These are phyloP conservation scores for Sclerotinia nivalis DNA, from an alignment of 2,329 filamentous ascomycete species.

Conservation along the genomic window DNA sequence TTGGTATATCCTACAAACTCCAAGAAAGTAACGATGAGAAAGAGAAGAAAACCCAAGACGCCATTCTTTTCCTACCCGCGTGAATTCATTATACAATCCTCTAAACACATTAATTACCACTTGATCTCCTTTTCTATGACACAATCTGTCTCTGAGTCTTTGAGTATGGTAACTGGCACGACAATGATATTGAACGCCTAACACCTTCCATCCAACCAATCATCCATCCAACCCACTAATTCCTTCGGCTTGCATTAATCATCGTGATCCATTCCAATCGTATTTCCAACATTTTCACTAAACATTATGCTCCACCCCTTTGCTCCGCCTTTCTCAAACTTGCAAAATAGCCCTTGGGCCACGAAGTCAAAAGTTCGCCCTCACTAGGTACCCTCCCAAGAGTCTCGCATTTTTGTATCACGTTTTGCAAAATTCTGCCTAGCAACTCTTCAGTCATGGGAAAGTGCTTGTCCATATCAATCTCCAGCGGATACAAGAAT, in stretches of 20 bases:
- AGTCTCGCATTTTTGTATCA: slow-evolving; percentile 59
- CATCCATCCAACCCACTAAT: not conserved
- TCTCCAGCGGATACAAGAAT: slow-evolving; percentile 63
- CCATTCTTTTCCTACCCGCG: slow-evolving; percentile 4
- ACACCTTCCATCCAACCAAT: not conserved
- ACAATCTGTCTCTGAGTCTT: not conserved
- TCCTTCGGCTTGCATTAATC: not conserved
- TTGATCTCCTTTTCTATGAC: not conserved
- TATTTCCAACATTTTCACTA: not conserved
- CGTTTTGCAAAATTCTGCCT: slow-evolving; percentile 62
- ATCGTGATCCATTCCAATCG: slow-evolving; percentile 5
- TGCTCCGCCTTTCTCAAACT: slow-evolving; percentile 48
- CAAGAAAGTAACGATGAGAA: not conserved
- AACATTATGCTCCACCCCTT: slow-evolving; percentile 7
- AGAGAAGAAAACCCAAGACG: slow-evolving; percentile 1
- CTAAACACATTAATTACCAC: slow-evolving; percentile 12
- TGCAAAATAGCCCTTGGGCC: slow-evolving; percentile 63
- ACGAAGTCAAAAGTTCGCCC: slow-evolving; percentile 54
- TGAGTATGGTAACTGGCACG: not conserved
- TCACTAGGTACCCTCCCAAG: slow-evolving; percentile 55
- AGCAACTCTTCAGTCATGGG: slow-evolving; percentile 64
- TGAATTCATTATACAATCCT: slow-evolving; percentile 13
- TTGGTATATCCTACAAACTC: slow-evolving; percentile 21
- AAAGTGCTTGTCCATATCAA: slow-evolving; percentile 51
- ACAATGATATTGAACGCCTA: slow-evolving; percentile 2